Evolutionary conservation across 345 rosid genomes (phyloP).

Genomic region (Streptanthus diversifolius): DNA sequence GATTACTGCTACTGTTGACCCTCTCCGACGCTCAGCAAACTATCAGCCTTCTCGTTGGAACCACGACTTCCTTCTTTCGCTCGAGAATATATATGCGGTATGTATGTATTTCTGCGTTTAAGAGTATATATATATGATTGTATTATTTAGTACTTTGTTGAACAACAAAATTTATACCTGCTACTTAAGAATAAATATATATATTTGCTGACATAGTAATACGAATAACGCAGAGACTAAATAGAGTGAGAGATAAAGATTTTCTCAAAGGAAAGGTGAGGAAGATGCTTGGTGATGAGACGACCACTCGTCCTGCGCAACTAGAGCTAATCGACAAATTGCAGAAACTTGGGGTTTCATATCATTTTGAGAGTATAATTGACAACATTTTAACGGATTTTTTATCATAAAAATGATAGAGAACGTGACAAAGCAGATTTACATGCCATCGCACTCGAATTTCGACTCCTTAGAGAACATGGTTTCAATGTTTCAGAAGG

Average conservation of each 20-base stretch:
- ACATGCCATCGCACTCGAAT: conserved; percentile 30
- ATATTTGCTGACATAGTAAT: neutral
- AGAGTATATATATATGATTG: neutral
- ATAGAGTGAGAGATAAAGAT: neutral
- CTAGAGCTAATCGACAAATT: conserved; percentile 18
- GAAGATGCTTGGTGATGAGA: conserved; percentile 20
- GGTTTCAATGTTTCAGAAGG: conserved; percentile 35
- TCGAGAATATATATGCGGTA: neutral
- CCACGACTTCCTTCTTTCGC: neutral
- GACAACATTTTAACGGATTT: conserved; percentile 7
- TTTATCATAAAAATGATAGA: neutral
- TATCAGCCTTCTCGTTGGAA: neutral
- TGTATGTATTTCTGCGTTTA: neutral
- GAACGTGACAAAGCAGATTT: conserved; percentile 11
- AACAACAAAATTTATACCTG: too few species aligned
- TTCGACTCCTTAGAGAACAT: conserved; percentile 37
- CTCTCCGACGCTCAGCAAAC: neutral
- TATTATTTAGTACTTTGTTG: too few species aligned
- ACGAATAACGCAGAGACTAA: neutral
- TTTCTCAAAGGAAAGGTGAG: conserved; percentile 15
- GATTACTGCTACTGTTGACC: neutral
- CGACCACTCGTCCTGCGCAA: neutral
- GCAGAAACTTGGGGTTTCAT: conserved; percentile 36
- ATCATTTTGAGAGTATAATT: conserved; percentile 44
- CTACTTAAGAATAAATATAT: neutral